These are phyloP conservation scores for Picochlorum sp. DNA, from an alignment of 139 green algal genomes.

Conservation along the genomic window DNA sequence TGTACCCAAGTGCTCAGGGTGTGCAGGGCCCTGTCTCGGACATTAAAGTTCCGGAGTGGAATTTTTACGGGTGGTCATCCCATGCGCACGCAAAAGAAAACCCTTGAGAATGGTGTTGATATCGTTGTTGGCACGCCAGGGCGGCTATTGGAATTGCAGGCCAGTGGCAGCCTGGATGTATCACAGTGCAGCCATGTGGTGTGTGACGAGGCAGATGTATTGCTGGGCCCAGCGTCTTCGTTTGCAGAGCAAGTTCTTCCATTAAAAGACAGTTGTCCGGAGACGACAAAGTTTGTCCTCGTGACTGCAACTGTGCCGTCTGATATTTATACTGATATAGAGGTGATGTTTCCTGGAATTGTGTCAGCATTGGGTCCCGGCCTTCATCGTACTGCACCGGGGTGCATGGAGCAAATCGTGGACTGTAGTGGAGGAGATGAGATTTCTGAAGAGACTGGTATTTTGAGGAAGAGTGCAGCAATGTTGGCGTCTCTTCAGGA, in stretches of 20 bases:
- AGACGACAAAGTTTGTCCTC: constrained; percentile 46
- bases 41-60: constrained; percentile 27
- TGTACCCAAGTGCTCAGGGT: constrained; percentile 36
- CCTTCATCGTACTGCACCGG: constrained; percentile 68
- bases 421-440: constrained; percentile 88
- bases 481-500: constrained; percentile 37
- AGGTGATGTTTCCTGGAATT: constrained; percentile 50
- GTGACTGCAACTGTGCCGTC: constrained; percentile 78
- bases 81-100: constrained; percentile 54
- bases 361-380: constrained; percentile 58
- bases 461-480: constrained; percentile 64
- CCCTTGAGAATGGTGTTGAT: constrained; percentile 59
- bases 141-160: constrained; percentile 48
- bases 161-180: constrained; percentile 35
- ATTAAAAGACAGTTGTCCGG: constrained; percentile 32
- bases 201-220: constrained; percentile 83
- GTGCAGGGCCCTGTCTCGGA: constrained; percentile 26
- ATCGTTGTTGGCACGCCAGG: constrained; percentile 72
- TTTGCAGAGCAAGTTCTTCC: constrained; percentile 58
- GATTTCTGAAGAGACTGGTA: constrained; percentile 63
- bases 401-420: constrained; percentile 77
- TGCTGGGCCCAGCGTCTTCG: constrained; percentile 48
- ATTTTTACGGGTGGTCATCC: constrained; percentile 57
- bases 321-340: constrained; percentile 42
- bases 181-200: constrained; percentile 45